phyloP scores from a whole-genome alignment of 2,329 filamentous ascomycete genomes.

The Colletotrichum musicola region DNA sequence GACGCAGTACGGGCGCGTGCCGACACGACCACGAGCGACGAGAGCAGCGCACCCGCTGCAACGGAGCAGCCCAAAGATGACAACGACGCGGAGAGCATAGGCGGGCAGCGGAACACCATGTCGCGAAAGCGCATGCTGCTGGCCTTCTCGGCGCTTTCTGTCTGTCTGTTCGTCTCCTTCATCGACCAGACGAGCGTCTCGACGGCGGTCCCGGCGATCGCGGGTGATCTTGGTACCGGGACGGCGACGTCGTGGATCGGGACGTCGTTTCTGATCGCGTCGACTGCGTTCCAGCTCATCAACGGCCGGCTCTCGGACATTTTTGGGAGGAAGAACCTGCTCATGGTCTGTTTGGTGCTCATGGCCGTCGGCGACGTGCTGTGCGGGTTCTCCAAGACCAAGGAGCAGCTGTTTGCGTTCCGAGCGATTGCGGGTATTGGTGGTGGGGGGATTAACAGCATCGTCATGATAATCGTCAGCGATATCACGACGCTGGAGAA shows the following conservation, averaged over 20 bases:
- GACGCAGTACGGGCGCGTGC: background rate
- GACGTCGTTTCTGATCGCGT: slow-evolving; percentile 53
- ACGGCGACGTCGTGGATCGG: slow-evolving; percentile 51
- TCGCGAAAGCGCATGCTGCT: slow-evolving; percentile 48
- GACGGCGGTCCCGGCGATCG: slow-evolving; percentile 53
- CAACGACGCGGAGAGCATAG: slow-evolving; percentile 43
- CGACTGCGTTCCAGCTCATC: slow-evolving; percentile 51
- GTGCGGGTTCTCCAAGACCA: slow-evolving; percentile 49
- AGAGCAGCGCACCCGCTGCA: background rate
- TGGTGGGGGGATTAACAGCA: slow-evolving; percentile 50
- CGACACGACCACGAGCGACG: slow-evolving; percentile 14
- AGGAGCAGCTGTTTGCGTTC: slow-evolving; percentile 50
- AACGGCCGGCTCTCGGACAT: slow-evolving; percentile 52
- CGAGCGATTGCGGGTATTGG: slow-evolving; percentile 51
- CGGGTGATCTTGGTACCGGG: slow-evolving; percentile 46
- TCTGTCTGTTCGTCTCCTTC: slow-evolving; percentile 50
- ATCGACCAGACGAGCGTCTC: slow-evolving; percentile 53
- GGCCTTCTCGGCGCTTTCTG: slow-evolving; percentile 46
- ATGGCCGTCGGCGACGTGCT: slow-evolving; percentile 48
- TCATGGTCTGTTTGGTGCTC: slow-evolving; percentile 46
- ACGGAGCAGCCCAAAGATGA: slow-evolving; percentile 11
- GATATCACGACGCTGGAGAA: slow-evolving; percentile 52
- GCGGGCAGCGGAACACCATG: slow-evolving; percentile 50
- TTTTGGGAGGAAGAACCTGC: slow-evolving; percentile 50
- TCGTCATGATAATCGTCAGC: slow-evolving; percentile 53